Base-by-base conservation (phyloP, 805 yeast species). In the Pichia deserticola region DNA sequence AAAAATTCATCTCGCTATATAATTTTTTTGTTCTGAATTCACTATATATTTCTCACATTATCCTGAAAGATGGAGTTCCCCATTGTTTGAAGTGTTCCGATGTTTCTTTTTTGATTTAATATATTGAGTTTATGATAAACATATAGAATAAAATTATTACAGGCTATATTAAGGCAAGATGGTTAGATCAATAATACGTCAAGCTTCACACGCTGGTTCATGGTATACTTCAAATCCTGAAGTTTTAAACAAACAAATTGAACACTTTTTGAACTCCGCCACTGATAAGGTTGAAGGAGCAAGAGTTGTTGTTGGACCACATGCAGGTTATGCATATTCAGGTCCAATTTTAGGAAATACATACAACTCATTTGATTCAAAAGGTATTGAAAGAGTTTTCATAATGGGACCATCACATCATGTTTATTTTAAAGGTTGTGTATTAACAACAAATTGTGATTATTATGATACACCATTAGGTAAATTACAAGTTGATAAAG, bases 391-490 rank as follows among this genome's bases (percentile, higher is more conserved):
- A 56, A 71, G 92, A 20, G 78, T 93, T 1, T 86, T 93, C 56
- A 71, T 93, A 1, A 63, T 93, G 62, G 97, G 98, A 0, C 99
- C 99, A 0, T 86, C 96, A 0, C 99, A 93, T 63, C 95, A 87
- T 64, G 83, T 86, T 8, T 90, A 84, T 62, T 88, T 86, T 68
- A 72, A 72, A 50, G 82, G 84, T 30, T 72, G 73, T 30, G 85
- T 78, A 1, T 66, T 78, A 50, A 57, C 83, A 1, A 73, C 86
- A 2, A 65, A 64, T 2, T 89, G 73, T 60, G 71, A 69, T 12
- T 56, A 53, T 8, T 82, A 88, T 60, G 84, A 77, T 33, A 92
- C 99, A 0, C 99, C 99, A 1, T 62, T 90, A 20, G 99, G 99
- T 0, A 61, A 76, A 32, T 60, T 93, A 3, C 69, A 73, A 0